Conservation (phyloP, 1,284 basidiomycete species). For the Sanghuangporus sanghuang region DNA sequence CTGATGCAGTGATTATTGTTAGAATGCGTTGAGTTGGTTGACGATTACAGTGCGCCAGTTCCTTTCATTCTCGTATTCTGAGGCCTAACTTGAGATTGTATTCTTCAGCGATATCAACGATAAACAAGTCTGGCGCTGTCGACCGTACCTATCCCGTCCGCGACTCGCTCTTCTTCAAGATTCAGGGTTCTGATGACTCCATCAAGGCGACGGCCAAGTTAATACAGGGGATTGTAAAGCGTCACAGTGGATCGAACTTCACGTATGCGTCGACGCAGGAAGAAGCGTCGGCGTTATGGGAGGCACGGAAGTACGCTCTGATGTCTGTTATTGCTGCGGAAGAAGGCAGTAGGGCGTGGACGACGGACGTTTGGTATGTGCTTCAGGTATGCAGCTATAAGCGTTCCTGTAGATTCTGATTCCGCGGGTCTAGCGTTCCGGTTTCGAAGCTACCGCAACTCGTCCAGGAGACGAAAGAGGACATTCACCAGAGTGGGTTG, state of each 20-base stretch:
- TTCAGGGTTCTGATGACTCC: constrained; percentile 36
- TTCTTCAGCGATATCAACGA: constrained; percentile 15
- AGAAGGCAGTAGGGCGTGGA: constrained; percentile 39
- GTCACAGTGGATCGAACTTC: constrained; percentile 40
- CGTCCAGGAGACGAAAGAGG: constrained; percentile 31
- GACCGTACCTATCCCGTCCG: constrained; percentile 34
- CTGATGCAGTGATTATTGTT: neutral
- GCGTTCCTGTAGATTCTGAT: neutral
- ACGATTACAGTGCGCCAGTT: constrained; percentile 26
- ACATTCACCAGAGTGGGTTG: constrained; percentile 35
- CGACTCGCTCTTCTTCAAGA: constrained; percentile 51
- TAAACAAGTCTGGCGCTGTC: constrained; percentile 18
- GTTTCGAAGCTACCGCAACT: constrained; percentile 18
- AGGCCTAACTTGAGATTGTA: constrained; percentile 32
- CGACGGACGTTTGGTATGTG: constrained; percentile 42
- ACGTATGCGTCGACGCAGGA: constrained; percentile 43
- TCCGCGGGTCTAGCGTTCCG: constrained; percentile 17
- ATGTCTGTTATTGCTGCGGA: constrained; percentile 39
- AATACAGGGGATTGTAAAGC: constrained; percentile 34
- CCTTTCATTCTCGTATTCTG: constrained; percentile 30
- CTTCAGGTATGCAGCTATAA: neutral
- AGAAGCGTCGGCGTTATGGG: constrained; percentile 49
- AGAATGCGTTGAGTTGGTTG: constrained; percentile 43
- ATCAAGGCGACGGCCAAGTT: constrained; percentile 37
- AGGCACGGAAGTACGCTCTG: constrained; percentile 44